Evolutionary conservation across 108 stramenopile species (phyloP), one percentile per base, ranked within the genome.

Genomic region (Pseudonitzschia multiseries): DNA sequence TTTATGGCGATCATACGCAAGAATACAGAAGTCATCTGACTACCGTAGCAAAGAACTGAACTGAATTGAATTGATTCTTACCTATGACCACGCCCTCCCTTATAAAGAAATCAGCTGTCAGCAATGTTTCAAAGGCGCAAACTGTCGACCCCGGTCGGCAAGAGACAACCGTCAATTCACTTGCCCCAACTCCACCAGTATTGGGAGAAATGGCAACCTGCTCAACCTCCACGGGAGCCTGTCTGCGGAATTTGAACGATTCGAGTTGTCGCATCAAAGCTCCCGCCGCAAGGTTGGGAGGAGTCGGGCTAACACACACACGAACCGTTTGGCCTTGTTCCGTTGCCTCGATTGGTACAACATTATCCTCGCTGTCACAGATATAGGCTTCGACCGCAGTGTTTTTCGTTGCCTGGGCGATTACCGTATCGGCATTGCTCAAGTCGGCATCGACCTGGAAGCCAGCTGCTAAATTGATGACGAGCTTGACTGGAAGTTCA

Each of bases 81-180:
- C 46, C 46, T 10, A 48, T 48, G 1, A 48, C 46, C 18, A 18
- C 17, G 2, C 46, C 46, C 26, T 56, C 54, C 0, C 10, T 24
- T 21, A 56, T 20, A 73, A 73, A 73, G 27, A 73, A 73, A 17
- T 57, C 26, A 10, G 72, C 72, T n/a, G 9, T 32, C 32, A 73
- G 51, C 72, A 73, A 65, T 5, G 72, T 73, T 73, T 73, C 72
- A 32, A 73, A 64, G 20, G 46, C 48, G 50, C 72, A 73, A n/a
- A 48, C 61, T 13, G 13, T 51, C 9, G 29, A 43, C 18, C 63
- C 72, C 17, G 48, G 62, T 63, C 33, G 28, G 48, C 72, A 73
- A 5, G 31, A 48, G 13, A 73, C 22, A 64, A 63, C 3, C 18
- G 72, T 73, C 41, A 73, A 27, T 6, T 48, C 62, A 36, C 65